Conservation (phyloP, 2,329 filamentous ascomycete genomes). For the Ascochyta lentis region DNA sequence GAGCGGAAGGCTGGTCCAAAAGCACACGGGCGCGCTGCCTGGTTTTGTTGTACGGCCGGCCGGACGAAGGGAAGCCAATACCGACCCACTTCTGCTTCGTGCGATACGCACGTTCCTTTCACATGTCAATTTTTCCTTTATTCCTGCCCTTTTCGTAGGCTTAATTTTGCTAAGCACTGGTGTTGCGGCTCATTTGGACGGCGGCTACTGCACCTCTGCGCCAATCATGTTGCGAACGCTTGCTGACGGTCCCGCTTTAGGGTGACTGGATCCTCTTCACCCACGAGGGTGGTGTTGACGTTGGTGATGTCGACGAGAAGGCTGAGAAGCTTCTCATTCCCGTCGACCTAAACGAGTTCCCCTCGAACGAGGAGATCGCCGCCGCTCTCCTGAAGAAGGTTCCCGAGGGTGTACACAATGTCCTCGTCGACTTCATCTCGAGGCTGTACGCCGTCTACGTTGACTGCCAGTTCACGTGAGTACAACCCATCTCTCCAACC, state of each 20-base stretch:
- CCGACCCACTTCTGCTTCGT: conserved; percentile 46
- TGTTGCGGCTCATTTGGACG: conserved; percentile 43
- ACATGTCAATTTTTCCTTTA: conserved; percentile 39
- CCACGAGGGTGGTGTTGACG: conserved; percentile 99
- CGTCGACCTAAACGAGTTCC: conserved; percentile 92
- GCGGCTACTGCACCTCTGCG: conserved; percentile 25
- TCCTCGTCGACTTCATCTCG: conserved; percentile 98
- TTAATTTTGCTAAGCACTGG: conserved; percentile 26
- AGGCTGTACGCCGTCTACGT: conserved; percentile 98
- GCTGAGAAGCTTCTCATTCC: conserved; percentile 98
- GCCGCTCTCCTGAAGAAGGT: conserved; percentile 86
- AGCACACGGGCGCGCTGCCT: conserved; percentile 33
- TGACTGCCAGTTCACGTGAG: conserved; percentile 94
- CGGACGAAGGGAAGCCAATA: conserved; percentile 50
- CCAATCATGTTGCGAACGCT: conserved; percentile 38
- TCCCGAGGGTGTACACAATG: conserved; percentile 93
- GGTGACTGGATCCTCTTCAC: conserved; percentile 99
- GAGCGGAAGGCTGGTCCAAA: conserved; percentile 23
- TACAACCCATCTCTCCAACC: conserved; percentile 1
- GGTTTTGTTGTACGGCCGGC: conserved; percentile 47
- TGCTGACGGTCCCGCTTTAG: conserved; percentile 59
- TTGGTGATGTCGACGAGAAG: conserved; percentile 98
- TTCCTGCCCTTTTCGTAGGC: conserved; percentile 24
- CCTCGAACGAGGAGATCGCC: conserved; percentile 94
- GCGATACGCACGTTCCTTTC: conserved; percentile 42